Evolutionary conservation across 2,329 filamentous ascomycete species (phyloP).

Genomic region (Calycina herbarum): DNA sequence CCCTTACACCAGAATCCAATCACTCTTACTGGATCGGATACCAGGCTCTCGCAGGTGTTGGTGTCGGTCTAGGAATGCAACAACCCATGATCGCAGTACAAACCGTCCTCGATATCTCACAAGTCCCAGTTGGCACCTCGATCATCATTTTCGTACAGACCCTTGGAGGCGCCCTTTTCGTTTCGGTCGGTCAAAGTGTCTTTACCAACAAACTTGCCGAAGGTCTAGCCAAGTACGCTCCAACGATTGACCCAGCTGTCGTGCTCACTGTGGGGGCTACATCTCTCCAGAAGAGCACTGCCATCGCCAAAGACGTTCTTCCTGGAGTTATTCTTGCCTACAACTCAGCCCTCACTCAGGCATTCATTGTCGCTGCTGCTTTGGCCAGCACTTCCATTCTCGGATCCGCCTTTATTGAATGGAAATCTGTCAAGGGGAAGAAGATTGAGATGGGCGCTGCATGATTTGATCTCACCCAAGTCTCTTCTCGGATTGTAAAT

Average conservation of each 20-base stretch:
- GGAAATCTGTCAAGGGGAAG: constrained; percentile 54
- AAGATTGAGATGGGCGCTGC: constrained; percentile 36
- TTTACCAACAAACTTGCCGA: constrained; percentile 25
- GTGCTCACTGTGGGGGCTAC: constrained; percentile 46
- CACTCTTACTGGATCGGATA: constrained; percentile 54
- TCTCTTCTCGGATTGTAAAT: too few relatives aligned
- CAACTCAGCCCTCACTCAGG: constrained; percentile 52
- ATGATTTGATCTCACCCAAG: constrained; percentile 11
- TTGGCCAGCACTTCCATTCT: constrained; percentile 49
- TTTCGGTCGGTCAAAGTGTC: constrained; percentile 54
- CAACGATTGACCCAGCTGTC: constrained; percentile 32
- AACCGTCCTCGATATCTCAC: constrained; percentile 20
- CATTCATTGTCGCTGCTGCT: constrained; percentile 55
- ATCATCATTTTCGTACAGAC: constrained; percentile 52
- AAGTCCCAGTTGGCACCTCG: constrained; percentile 15
- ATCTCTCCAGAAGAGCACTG: constrained; percentile 45
- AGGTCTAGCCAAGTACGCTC: constrained; percentile 33
- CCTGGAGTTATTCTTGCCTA: constrained; percentile 58
- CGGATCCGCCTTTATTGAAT: constrained; percentile 46
- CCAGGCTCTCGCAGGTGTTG: constrained; percentile 55
- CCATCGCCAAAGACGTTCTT: constrained; percentile 52
- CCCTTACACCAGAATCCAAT: constrained; percentile 48
- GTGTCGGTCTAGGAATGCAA: constrained; percentile 56
- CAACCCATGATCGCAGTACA: constrained; percentile 22
- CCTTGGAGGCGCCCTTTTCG: constrained; percentile 56